Percentiles rank a stretch among this genome's conserved stretches.
phyloP scores from a whole-genome alignment of 192 early-diverging fungal genomes.

The Entrophospora sp. region DNA sequence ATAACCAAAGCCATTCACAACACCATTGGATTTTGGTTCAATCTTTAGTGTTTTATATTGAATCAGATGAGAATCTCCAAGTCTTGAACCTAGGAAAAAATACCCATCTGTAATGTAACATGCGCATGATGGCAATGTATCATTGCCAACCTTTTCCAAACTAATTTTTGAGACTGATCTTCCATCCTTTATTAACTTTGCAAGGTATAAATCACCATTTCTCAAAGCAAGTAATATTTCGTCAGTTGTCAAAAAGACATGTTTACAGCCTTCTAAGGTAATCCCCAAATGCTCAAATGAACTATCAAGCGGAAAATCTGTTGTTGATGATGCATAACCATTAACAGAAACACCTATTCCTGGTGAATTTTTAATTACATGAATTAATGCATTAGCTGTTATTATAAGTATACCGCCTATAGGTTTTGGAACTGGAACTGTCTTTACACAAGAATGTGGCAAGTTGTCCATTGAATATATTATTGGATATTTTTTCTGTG shows the following conservation, averaged over 20 bases:
- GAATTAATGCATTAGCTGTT: constrained; percentile 68
- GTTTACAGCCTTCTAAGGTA: constrained; percentile 57
- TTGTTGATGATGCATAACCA: constrained; percentile 47
- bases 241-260: constrained; percentile 59
- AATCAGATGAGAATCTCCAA: constrained; percentile 63
- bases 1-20: not conserved
- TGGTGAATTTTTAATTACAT: constrained; percentile 79
- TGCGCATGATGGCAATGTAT: constrained; percentile 46
- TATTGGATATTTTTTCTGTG: constrained; percentile 66
- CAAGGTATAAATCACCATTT: constrained; percentile 62
- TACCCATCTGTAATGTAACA: constrained; percentile 38
- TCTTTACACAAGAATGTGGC: constrained; percentile 69
- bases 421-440: constrained; percentile 72
- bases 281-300: constrained; percentile 52
- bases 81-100: constrained; percentile 63
- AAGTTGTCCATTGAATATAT: constrained; percentile 68
- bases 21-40: not conserved
- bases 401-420: constrained; percentile 81
- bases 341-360: constrained; percentile 69
- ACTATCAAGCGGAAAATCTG: constrained; percentile 37
- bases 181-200: constrained; percentile 69
- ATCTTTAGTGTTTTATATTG: constrained; percentile 38
- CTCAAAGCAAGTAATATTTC: constrained; percentile 63
- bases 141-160: constrained; percentile 38
- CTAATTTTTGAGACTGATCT: constrained; percentile 68